Conservation (phyloP, 1,139 yeast species). For the Yamadazyma triangularis region DNA sequence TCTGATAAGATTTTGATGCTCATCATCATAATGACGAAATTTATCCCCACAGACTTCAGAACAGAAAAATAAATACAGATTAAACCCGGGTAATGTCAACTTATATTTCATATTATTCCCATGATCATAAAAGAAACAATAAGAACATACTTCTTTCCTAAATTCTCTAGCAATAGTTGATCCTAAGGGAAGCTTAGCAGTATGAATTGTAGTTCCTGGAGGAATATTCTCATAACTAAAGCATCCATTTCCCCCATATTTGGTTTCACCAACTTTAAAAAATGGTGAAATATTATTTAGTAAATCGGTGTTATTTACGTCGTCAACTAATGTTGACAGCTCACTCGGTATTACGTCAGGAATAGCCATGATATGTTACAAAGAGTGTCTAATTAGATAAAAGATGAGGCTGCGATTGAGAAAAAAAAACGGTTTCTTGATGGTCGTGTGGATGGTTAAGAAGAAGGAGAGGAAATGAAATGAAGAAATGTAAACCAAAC, state of each 20-base stretch:
- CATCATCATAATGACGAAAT: constrained; percentile 25
- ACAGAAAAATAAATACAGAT: constrained; percentile 45
- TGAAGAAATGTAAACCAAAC: too few species aligned
- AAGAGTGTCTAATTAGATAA: too few species aligned
- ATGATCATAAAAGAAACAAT: constrained; percentile 48
- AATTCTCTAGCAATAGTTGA: constrained; percentile 49
- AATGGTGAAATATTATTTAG: constrained; percentile 18
- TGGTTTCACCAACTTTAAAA: constrained; percentile 39
- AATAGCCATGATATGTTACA: neutral
- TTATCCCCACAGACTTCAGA: constrained; percentile 35
- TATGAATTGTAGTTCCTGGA: constrained; percentile 37
- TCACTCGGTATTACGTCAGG: constrained; percentile 7
- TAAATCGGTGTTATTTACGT: constrained; percentile 5
- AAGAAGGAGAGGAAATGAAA: too few species aligned
- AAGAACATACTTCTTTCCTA: constrained; percentile 61
- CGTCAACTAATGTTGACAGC: constrained; percentile 8
- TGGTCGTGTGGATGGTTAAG: too few species aligned
- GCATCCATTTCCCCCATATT: constrained; percentile 65
- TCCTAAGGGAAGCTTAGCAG: constrained; percentile 40
- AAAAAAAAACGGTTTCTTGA: too few species aligned
- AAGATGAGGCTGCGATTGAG: too few species aligned
- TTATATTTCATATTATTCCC: constrained; percentile 46
- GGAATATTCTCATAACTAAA: constrained; percentile 43
- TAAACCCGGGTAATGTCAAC: constrained; percentile 11
- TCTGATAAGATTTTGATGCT: constrained; percentile 16